Evolutionary conservation across 2,329 filamentous ascomycete species (phyloP), one percentile per base, ranked within the genome.

Genomic region (Phaeosphaeriaceae sp.): DNA sequence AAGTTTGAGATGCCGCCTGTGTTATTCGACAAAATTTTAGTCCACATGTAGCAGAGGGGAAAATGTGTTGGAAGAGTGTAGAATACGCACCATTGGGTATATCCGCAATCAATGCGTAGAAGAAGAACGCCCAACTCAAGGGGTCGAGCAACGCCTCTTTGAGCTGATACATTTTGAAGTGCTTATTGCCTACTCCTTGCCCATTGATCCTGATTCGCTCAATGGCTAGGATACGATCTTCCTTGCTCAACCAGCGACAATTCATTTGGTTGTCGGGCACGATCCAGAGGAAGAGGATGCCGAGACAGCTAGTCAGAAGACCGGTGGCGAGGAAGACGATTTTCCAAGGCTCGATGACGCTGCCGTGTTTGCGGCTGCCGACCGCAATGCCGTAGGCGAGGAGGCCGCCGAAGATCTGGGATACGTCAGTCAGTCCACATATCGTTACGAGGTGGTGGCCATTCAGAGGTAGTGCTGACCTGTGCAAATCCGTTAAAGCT

Each of bases 161-260:
- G 1, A 90, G 79, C 61, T 95, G 91, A 21, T 85, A 82, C 78
- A 84, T 81, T 62, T 90, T 90, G 76, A 89, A 91, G 60, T 90
- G 83, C 62, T 88, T 87, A 60, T 87, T 90, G 1, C 88, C 89
- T 17, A 91, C 88, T 0, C 91, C 91, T 58, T 91, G 91, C 71
- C 92, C 87, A 66, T 94, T 94, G 21, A 87, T 82, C 0, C 90
- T 83, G 6, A 94, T 86, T 0, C 91, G 84, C 62, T 92, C 91
- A 24, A 93, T 80, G 0, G 89, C 89, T 44, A 92, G 82, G 0
- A 87, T 73, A 13, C 87, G 86, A 63, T 94, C 91, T 47, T 86
- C 82, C 52, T 89, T 84, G 7, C 80, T 89, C 24, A 95, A 67
- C 83, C 84, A 88, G 2, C 84, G 79, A 17, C 85, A 85, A 51